phyloP scores from a whole-genome alignment of 2,329 filamentous ascomycete genomes.

The Juglanconis oblonga region DNA sequence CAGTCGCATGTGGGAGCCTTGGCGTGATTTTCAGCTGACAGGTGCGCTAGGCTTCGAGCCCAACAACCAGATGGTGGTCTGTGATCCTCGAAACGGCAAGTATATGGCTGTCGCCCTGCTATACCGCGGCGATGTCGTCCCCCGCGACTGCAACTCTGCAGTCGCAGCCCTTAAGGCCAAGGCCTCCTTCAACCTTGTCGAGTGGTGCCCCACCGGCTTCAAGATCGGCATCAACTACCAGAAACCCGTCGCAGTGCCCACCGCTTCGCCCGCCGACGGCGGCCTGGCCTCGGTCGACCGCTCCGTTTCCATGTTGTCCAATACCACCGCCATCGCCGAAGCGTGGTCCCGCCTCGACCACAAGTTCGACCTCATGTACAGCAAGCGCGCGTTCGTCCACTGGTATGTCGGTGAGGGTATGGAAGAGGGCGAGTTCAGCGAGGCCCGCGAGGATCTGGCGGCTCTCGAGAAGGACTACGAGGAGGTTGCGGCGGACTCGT shows the following conservation, averaged over 20 bases:
- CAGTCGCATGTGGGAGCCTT: not conserved
- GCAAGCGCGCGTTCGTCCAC: constrained; percentile 73
- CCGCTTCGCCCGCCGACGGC: constrained; percentile 49
- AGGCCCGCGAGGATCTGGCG: constrained; percentile 81
- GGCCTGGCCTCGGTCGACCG: constrained; percentile 61
- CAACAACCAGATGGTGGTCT: constrained; percentile 77
- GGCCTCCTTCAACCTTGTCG: constrained; percentile 69
- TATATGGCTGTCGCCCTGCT: constrained; percentile 73
- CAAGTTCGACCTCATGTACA: constrained; percentile 79
- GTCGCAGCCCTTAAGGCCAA: constrained; percentile 68
- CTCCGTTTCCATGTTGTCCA: constrained; percentile 69
- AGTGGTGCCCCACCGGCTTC: constrained; percentile 75
- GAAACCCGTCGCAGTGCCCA: constrained; percentile 60
- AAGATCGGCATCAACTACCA: constrained; percentile 76
- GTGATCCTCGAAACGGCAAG: constrained; percentile 71
- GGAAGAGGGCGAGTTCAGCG: constrained; percentile 88
- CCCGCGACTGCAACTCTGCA: constrained; percentile 66
- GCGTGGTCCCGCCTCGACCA: constrained; percentile 70
- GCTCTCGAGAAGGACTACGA: constrained; percentile 85
- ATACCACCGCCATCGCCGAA: constrained; percentile 72
- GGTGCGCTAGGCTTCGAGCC: constrained; percentile 63
- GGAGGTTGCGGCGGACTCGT: constrained; percentile 75
- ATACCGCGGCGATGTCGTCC: constrained; percentile 70
- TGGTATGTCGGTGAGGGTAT: constrained; percentile 88
- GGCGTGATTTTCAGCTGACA: constrained; percentile 21